Evolutionary conservation across 257 asterid genomes (phyloP).

Genomic region (Verbascum thapsus): DNA sequence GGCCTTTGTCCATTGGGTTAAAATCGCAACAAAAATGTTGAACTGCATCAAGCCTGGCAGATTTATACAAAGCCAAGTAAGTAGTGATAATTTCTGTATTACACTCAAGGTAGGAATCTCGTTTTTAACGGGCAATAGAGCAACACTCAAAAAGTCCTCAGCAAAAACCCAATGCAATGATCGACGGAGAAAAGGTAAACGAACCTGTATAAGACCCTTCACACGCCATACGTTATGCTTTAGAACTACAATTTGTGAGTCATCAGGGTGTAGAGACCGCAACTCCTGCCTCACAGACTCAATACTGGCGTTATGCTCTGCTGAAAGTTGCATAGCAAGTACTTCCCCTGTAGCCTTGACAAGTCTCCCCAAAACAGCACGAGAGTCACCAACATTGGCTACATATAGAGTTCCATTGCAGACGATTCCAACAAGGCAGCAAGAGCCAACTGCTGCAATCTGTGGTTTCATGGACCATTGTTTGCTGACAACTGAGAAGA

Average conservation of each 20-base stretch:
- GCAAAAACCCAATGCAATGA: not conserved
- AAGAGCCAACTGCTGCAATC: constrained; percentile 82
- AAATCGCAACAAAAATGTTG: not conserved
- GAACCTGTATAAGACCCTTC: constrained; percentile 88
- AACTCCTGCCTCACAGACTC: constrained; percentile 80
- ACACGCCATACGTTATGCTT: constrained; percentile 92
- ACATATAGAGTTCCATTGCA: constrained; percentile 68
- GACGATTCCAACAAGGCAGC: constrained; percentile 85
- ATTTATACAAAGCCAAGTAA: constrained; percentile 8
- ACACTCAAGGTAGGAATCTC: not conserved
- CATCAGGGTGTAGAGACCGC: constrained; percentile 74
- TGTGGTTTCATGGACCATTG: constrained; percentile 67
- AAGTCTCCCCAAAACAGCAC: constrained; percentile 79
- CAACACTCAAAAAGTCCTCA: constrained; percentile 8
- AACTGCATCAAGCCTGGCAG: not conserved
- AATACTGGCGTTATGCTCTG: constrained; percentile 75
- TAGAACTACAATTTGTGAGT: constrained; percentile 73
- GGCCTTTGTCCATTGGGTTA: not conserved
- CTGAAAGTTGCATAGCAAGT: constrained; percentile 68
- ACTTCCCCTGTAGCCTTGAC: constrained; percentile 72
- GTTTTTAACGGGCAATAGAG: not conserved
- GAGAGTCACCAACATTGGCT: constrained; percentile 85
- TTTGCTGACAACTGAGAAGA: no score
- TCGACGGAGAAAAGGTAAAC: constrained; percentile 21
- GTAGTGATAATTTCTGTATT: constrained; percentile 8